These are phyloP conservation scores for Anthracocystis setariae DNA, from an alignment of 1,284 basidiomycete genomes.

Conservation along the genomic window DNA sequence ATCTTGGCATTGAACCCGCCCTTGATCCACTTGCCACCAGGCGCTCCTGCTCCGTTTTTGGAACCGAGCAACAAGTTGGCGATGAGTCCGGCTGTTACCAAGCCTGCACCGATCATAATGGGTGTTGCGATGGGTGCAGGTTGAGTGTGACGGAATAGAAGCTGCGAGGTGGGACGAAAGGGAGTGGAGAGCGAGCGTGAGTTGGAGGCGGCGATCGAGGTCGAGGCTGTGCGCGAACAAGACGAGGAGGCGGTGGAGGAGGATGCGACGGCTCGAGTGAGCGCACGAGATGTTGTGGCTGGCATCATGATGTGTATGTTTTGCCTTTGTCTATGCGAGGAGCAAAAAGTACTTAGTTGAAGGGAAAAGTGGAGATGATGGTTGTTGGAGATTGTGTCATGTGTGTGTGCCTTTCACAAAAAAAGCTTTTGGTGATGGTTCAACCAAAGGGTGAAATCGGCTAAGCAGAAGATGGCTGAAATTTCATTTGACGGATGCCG, in stretches of 20 bases:
- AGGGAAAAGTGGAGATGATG: conserved; percentile 9
- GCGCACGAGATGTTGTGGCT: conserved; percentile 16
- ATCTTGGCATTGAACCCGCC: conserved; percentile 96
- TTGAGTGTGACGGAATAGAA: conserved; percentile 44
- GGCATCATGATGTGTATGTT: conserved; percentile 7
- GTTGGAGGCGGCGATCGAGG: conserved; percentile 10
- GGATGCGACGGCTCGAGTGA: conserved; percentile 9
- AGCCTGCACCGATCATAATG: conserved; percentile 56
- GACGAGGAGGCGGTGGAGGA: conserved; percentile 3
- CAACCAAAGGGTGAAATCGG: conserved; percentile 12
- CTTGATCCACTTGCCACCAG: conserved; percentile 85
- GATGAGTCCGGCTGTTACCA: conserved; percentile 59
- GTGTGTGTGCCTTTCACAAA: too few species aligned
- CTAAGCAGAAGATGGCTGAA: too few species aligned
- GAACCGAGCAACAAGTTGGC: conserved; percentile 54
- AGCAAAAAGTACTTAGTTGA: not conserved
- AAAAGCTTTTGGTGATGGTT: too few species aligned
- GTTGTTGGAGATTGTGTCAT: not conserved
- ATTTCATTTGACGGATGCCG: too few species aligned
- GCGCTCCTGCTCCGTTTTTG: conserved; percentile 66
- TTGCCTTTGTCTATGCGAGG: not conserved
- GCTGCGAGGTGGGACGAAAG: conserved; percentile 37
- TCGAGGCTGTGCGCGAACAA: not conserved
- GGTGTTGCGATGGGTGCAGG: conserved; percentile 52
- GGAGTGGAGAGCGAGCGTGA: conserved; percentile 41